Evolutionary conservation across 164 flowering plant species (phyloP).

Genomic region (Saururus chinensis): DNA sequence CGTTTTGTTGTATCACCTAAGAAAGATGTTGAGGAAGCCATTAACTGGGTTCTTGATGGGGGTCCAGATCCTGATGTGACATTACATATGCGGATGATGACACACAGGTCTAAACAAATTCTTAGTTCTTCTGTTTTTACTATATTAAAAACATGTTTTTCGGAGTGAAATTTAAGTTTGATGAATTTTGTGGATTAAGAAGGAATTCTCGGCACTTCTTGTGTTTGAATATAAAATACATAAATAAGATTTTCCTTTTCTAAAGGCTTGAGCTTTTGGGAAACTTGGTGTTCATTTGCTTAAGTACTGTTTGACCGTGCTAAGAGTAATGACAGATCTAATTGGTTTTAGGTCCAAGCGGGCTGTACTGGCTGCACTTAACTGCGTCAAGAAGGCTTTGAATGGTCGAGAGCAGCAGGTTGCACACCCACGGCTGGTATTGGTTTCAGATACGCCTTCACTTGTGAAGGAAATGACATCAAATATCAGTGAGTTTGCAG

Average conservation of each 20-base stretch:
- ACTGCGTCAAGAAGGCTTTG: conserved; percentile 54
- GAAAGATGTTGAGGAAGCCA: conserved; percentile 59
- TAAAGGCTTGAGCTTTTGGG: too few species aligned
- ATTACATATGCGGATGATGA: conserved; percentile 94
- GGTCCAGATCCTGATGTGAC: conserved; percentile 66
- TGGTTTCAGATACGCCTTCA: conserved; percentile 89
- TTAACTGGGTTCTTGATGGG: conserved; percentile 61
- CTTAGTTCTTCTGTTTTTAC: too few species aligned
- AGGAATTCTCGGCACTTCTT: too few species aligned
- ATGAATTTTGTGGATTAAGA: too few species aligned
- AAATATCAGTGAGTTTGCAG: conserved; percentile 53
- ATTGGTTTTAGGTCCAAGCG: conserved; percentile 46
- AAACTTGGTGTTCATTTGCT: too few species aligned
- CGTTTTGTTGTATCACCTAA: conserved; percentile 73
- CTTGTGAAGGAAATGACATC: conserved; percentile 37
- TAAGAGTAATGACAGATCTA: not conserved
- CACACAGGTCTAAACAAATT: conserved; percentile 54
- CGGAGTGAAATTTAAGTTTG: too few species aligned
- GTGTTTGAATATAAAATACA: too few species aligned
- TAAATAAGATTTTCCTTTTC: too few species aligned
- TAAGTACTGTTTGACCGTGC: not conserved
- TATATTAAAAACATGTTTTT: too few species aligned
- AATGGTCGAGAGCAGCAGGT: conserved; percentile 9
- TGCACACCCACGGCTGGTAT: conserved; percentile 49
- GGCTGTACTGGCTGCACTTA: conserved; percentile 62